phyloP scores from a whole-genome alignment of 495 filamentous ascomycete species.

The Talaromyces borbonicus region DNA sequence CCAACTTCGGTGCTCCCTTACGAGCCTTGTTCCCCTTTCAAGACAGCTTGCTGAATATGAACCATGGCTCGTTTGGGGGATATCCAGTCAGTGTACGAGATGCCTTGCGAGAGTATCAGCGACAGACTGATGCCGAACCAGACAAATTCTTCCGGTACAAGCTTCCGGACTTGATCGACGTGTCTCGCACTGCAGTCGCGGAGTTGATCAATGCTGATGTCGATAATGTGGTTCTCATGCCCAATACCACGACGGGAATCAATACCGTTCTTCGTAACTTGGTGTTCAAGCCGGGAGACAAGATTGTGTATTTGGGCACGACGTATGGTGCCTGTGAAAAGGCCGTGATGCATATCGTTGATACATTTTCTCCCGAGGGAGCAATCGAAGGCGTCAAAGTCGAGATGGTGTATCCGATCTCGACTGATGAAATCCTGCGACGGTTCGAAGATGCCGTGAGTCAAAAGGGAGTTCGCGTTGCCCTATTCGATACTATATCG shows the following conservation, averaged over 20 bases:
- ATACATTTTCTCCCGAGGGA: slow-evolving; percentile 32
- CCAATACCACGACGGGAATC: slow-evolving; percentile 65
- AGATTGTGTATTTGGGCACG: slow-evolving; percentile 51
- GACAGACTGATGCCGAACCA: slow-evolving; percentile 47
- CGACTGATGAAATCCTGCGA: slow-evolving; percentile 43
- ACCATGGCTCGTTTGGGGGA: slow-evolving; percentile 63
- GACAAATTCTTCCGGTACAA: slow-evolving; percentile 62
- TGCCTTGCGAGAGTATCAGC: slow-evolving; percentile 43
- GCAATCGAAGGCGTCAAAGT: slow-evolving; percentile 26
- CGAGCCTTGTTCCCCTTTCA: neutral
- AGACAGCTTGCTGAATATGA: neutral
- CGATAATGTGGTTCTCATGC: slow-evolving; percentile 56
- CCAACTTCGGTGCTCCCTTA: neutral
- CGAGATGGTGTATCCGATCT: slow-evolving; percentile 42
- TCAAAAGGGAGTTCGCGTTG: slow-evolving; percentile 37
- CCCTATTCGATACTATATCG: slow-evolving; percentile 64
- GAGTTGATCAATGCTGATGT: slow-evolving; percentile 49
- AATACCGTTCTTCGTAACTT: slow-evolving; percentile 68
- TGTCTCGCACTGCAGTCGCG: slow-evolving; percentile 52
- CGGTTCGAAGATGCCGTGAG: slow-evolving; percentile 36
- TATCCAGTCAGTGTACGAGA: slow-evolving; percentile 50
- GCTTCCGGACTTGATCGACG: slow-evolving; percentile 46
- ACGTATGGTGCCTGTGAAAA: slow-evolving; percentile 65
- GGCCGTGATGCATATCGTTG: slow-evolving; percentile 53
- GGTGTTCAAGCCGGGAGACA: slow-evolving; percentile 41